Base-by-base conservation (phyloP, 805 yeast genomes). In the Tetrapisispora namnaoensis region DNA sequence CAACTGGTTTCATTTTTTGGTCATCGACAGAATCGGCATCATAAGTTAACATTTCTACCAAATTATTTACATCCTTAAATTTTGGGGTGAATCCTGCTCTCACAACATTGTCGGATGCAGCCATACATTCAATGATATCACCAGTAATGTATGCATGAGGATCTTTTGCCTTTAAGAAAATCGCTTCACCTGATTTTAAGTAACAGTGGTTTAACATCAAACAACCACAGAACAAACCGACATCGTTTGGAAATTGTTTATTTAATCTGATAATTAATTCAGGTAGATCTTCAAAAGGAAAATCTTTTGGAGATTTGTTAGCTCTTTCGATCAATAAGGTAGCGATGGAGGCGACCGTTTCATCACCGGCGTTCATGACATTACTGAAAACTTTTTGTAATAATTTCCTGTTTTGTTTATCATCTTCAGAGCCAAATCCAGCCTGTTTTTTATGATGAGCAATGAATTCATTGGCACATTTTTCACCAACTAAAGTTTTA, bases 61-160 rank as follows among this genome's bases (percentile, higher is more conserved):
- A 78, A 60, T 85, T 88, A 51, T 81, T 70, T 52, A 93, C 98
- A 68, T 93, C 99, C 71, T 91, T 93, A 74, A 91, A 93, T 69
- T 93, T 93, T 53, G 99, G 99, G n/a, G 99, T 93, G 75, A 93
- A 93, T 14, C 99, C 99, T 4, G 97, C 95, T 68, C 99, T 80
- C 45, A 93, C 97, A 50, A 93, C 99, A 61, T 93, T 93, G 68
- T 93, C 99, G 38, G 95, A 83, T 9, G 99, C 97, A 40, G 99
- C 99, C 99, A 93, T 93, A 74, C 99, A 93, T 73, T 93, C 99
- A 62, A 93, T 90, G 57, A 93, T 93, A 68, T 93, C 98, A 56
- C 99, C 99, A 48, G 83, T 77, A 53, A 93, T 91, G 70, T 93
- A 93, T 34, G 99, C 99, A 69, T 93, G 99, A 24, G 98, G 98